phyloP scores from a whole-genome alignment of 176 grass and related monocot species.

The Poa pratensis region DNA sequence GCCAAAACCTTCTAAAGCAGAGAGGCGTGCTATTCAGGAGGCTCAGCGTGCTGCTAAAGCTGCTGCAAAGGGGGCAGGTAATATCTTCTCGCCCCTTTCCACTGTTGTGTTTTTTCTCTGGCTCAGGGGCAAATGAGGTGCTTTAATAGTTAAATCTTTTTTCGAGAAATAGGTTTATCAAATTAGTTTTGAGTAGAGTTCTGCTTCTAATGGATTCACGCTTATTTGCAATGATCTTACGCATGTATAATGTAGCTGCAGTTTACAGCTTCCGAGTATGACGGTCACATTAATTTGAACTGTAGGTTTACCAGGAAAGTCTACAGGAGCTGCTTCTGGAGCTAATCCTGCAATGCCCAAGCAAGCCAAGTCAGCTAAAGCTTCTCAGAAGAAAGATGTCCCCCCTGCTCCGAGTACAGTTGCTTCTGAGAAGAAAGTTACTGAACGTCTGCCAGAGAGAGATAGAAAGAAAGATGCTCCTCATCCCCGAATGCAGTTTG shows the following conservation, averaged over 20 bases:
- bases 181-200: not conserved
- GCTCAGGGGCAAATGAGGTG: not conserved
- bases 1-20: conserved; percentile 67
- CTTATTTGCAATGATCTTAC: not conserved
- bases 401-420: conserved; percentile 50
- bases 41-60: conserved; percentile 64
- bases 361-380: conserved; percentile 63
- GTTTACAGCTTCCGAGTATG: not conserved
- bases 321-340: conserved; percentile 40
- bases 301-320: conserved; percentile 48
- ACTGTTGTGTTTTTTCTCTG: not conserved
- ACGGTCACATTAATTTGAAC: not conserved
- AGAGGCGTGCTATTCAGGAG: conserved; percentile 61
- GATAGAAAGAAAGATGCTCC: conserved; percentile 89
- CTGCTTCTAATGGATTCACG: not conserved
- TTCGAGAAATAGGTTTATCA: not conserved
- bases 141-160: not conserved
- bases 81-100: conserved; percentile 1
- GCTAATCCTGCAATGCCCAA: conserved; percentile 51
- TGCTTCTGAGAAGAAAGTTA: conserved; percentile 75
- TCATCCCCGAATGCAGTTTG: conserved; percentile 95
- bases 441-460: conserved; percentile 67
- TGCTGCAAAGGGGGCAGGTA: conserved; percentile 65
- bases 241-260: not conserved
- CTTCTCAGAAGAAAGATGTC: conserved; percentile 76